Percentiles rank a stretch among this genome's conserved stretches.
Evolutionary conservation across 805 yeast genomes (phyloP).

Genomic region (Myxozyma geophila): DNA sequence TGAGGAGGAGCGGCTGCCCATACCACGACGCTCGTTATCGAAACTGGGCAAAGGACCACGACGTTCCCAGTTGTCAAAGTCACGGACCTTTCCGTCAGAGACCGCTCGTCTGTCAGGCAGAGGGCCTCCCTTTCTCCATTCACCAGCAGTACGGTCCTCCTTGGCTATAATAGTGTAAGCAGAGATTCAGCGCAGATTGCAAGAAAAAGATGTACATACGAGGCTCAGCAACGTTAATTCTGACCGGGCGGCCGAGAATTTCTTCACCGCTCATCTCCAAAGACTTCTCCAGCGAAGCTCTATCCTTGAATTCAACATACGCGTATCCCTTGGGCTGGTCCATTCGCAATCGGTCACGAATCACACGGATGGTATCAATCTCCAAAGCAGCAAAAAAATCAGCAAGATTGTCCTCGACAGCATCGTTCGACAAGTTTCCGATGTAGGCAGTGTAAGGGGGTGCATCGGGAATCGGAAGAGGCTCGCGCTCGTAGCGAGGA

Average conservation of each 20-base stretch:
- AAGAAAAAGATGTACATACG: conserved; percentile 17
- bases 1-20: conserved; percentile 44
- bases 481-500: conserved; percentile 45
- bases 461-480: conserved; percentile 83
- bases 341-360: conserved; percentile 68
- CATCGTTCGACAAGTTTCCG: conserved; percentile 83
- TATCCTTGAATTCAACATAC: conserved; percentile 82
- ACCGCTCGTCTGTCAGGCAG: conserved; percentile 45
- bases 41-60: conserved; percentile 41
- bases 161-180: conserved; percentile 13
- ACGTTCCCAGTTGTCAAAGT: conserved; percentile 47
- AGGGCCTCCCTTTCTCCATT: conserved; percentile 48
- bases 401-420: conserved; percentile 59
- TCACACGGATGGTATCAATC: conserved; percentile 69
- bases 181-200: background rate
- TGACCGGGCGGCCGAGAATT: conserved; percentile 69
- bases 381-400: conserved; percentile 48
- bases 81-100: conserved; percentile 53
- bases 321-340: conserved; percentile 80
- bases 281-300: conserved; percentile 77
- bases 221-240: conserved; percentile 77
- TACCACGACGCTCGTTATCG: conserved; percentile 43
- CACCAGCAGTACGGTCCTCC: conserved; percentile 37
- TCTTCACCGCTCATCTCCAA: conserved; percentile 71
- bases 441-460: conserved; percentile 94